Evolutionary conservation across 768 basidiomycete species (phyloP), one percentile per base, ranked within the genome.

Genomic region (Boletus insuetus): DNA sequence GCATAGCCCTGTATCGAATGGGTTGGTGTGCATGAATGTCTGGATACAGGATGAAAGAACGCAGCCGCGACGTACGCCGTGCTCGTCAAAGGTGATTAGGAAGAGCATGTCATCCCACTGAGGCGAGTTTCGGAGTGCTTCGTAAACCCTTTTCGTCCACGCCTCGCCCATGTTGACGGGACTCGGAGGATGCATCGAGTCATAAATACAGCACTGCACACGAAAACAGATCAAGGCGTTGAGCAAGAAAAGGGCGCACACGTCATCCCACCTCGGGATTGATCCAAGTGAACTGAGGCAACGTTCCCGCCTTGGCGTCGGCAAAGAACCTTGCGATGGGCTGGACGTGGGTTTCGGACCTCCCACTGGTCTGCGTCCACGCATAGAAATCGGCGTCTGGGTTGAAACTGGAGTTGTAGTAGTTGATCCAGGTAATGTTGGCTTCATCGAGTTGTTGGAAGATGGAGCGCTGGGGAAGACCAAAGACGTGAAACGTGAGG

Each of bases 331-430:
- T 46, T 0, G 39, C 22, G 37, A 66, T 63, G 0, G 63, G 64
- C 26, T 24, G 11, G 17, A 66, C 61, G 16, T 66, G 38, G 0
- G 66, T 65, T 7, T 51, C 22, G 0, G 53, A 51, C 19, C 60
- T 51, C 17, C 66, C 66, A 8, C 52, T 63, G 5, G 47, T 47
- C 11, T 51, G 11, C 1, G 65, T 66, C 65, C 65, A 66, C 10
- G 11, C 10, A 19, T 66, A 66, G 14, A 66, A 68, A 3, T 58
- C 51, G n/a, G 65, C 41, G 4, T 66, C 65, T 3, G 65, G 65
- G 35, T 63, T 59, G 56, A 66, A 66, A 38, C 66, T 66, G 1
- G 65, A 66, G 51, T 66, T 66, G 39, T 68, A 66, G 35, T 68
- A 68, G 31, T 66, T 66, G 20, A 17, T 37, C 65, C 65, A 66